Evolutionary conservation across 768 basidiomycete genomes (phyloP).

Genomic region (Kwoniella shandongensis): DNA sequence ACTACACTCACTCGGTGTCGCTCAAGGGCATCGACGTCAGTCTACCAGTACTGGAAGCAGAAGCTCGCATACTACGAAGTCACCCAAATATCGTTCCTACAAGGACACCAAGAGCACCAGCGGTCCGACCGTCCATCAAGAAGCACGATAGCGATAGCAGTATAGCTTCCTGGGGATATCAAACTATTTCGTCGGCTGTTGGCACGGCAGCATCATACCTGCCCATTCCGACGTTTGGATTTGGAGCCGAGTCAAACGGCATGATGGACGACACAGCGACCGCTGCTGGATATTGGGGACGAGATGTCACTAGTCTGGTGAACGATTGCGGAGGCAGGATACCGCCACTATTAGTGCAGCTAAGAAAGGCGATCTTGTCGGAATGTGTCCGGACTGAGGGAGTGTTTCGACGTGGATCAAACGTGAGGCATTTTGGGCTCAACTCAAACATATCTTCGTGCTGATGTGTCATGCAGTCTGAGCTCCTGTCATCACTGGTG

Average conservation of each 20-base stretch:
- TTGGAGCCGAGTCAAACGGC: background rate
- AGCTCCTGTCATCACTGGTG: conserved; percentile 18
- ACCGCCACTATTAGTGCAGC: conserved; percentile 19
- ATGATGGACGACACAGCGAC: background rate
- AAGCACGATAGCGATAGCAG: conserved; percentile 10
- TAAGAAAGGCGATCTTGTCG: conserved; percentile 30
- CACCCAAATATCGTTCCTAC: conserved; percentile 18
- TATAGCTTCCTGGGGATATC: conserved; percentile 18
- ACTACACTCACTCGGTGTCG: conserved; percentile 17
- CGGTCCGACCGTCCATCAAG: background rate
- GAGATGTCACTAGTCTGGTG: conserved; percentile 19
- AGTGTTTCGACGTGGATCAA: conserved; percentile 33
- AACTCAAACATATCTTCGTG: background rate
- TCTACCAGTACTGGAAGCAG: conserved; percentile 24
- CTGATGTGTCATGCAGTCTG: conserved; percentile 17
- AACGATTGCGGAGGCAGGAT: conserved; percentile 8
- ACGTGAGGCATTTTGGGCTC: conserved; percentile 25
- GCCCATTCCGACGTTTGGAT: conserved; percentile 7
- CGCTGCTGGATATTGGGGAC: conserved; percentile 26
- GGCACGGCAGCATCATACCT: conserved; percentile 21
- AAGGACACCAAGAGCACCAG: background rate
- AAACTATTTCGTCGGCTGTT: conserved; percentile 13
- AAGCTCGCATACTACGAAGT: conserved; percentile 20
- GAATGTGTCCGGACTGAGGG: conserved; percentile 33
- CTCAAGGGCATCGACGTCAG: conserved; percentile 29